Conservation (phyloP, 1,139 yeast species). For the Suhomyces chickasaworum region DNA sequence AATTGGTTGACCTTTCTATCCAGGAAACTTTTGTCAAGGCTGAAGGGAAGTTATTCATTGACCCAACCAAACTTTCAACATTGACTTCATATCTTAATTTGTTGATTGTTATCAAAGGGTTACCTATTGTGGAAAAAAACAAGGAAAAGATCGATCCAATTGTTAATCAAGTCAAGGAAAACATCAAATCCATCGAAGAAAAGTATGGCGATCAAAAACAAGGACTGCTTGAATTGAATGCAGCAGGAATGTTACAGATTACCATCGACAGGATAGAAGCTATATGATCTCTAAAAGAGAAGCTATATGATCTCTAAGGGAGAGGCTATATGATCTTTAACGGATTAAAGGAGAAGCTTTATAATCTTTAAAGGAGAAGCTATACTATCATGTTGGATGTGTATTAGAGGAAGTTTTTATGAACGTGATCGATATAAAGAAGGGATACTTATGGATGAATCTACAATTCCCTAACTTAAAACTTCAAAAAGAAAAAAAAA, state of each 20-base stretch:
- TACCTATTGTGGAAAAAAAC: constrained; percentile 23
- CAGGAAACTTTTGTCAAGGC: constrained; percentile 32
- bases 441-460: neutral
- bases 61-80: constrained; percentile 38
- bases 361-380: too few relatives aligned
- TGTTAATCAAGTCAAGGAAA: constrained; percentile 19
- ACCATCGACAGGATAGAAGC: constrained; percentile 39
- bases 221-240: constrained; percentile 32
- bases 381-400: too few relatives aligned
- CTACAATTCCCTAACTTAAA: neutral
- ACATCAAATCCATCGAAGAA: constrained; percentile 20
- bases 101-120: constrained; percentile 44
- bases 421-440: too few relatives aligned
- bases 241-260: constrained; percentile 40
- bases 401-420: too few relatives aligned
- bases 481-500: neutral
- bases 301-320: too few relatives aligned
- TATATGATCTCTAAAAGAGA: too few relatives aligned
- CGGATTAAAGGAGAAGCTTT: too few relatives aligned
- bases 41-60: constrained; percentile 18
- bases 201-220: constrained; percentile 18
- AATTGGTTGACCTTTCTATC: constrained; percentile 36
- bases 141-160: constrained; percentile 26
- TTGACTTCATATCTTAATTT: constrained; percentile 59
- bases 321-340: too few relatives aligned